Conservation (phyloP, 768 basidiomycete genomes). For the Antrodiella citrinella region DNA sequence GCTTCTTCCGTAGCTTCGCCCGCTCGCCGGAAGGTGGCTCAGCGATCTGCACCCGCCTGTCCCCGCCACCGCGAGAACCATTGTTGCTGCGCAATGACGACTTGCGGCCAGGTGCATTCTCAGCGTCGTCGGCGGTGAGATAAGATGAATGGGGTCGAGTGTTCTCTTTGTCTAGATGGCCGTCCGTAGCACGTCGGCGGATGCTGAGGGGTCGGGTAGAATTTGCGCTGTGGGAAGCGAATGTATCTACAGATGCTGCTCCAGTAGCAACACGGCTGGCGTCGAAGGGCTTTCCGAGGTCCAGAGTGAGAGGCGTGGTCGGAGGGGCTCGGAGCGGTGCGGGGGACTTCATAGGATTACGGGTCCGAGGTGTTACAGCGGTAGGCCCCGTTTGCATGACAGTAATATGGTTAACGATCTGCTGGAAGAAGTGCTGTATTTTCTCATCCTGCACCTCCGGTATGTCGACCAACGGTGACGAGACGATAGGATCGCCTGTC, state of each 20-base stretch:
- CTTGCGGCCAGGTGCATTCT: conserved; percentile 19
- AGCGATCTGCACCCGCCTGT: conserved; percentile 42
- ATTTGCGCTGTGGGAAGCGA: conserved; percentile 9
- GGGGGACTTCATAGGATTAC: neutral
- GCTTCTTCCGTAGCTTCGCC: conserved; percentile 14
- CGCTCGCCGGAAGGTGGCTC: conserved; percentile 31
- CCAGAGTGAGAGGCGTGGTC: conserved; percentile 8
- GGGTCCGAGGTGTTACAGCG: conserved; percentile 9
- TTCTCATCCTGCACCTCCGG: conserved; percentile 68
- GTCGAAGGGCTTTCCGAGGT: conserved; percentile 10
- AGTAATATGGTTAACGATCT: conserved; percentile 75
- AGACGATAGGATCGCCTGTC: neutral
- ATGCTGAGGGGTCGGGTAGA: conserved; percentile 35
- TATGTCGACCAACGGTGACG: conserved; percentile 38
- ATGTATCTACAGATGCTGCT: conserved; percentile 3
- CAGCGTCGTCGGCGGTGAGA: conserved; percentile 6
- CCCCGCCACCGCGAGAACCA: conserved; percentile 19
- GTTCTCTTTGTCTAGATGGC: conserved; percentile 53
- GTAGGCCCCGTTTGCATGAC: conserved; percentile 41
- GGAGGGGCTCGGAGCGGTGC: conserved; percentile 7
- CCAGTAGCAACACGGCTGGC: neutral
- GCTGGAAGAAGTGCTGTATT: conserved; percentile 79
- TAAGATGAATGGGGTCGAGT: conserved; percentile 6
- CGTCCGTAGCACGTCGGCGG: conserved; percentile 16
- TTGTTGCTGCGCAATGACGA: conserved; percentile 36